Evolutionary conservation across 176 grass and related monocot species (phyloP).

Genomic region (Pontederia crassipes): DNA sequence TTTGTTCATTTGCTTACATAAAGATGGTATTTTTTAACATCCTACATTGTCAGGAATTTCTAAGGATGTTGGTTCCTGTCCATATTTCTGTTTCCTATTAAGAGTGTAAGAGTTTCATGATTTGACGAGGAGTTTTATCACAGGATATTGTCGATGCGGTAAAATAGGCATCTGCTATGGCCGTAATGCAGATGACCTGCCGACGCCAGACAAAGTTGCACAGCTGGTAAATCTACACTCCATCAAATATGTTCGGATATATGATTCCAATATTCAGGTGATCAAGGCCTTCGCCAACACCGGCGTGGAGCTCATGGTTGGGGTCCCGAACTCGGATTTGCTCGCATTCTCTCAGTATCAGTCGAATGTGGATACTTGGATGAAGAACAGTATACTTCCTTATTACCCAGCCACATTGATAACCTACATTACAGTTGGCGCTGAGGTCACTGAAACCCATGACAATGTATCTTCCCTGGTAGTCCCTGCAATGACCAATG

Average conservation of each 20-base stretch:
- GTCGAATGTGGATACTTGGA: constrained; percentile 92
- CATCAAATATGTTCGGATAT: constrained; percentile 87
- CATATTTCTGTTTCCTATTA: too few species aligned
- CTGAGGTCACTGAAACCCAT: constrained; percentile 73
- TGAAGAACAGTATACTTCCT: constrained; percentile 87
- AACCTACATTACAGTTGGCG: constrained; percentile 83
- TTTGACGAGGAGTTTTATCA: neutral
- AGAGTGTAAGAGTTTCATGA: too few species aligned
- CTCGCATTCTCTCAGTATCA: constrained; percentile 97
- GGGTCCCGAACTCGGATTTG: constrained; percentile 90
- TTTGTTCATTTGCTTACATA: too few species aligned
- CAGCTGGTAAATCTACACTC: constrained; percentile 64
- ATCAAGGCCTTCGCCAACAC: constrained; percentile 94
- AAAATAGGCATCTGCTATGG: constrained; percentile 92
- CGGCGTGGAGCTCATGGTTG: constrained; percentile 82
- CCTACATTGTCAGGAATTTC: too few species aligned
- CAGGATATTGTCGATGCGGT: constrained; percentile 48
- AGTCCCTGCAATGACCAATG: constrained; percentile 88
- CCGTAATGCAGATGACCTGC: constrained; percentile 88
- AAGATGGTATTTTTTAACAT: too few species aligned
- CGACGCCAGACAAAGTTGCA: constrained; percentile 66
- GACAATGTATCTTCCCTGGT: constrained; percentile 55
- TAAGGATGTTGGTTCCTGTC: too few species aligned
- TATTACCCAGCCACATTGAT: constrained; percentile 84
- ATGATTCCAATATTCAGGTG: constrained; percentile 86